Evolutionary conservation across 306 rosid species (phyloP), one percentile per base, ranked within the genome.

Genomic region (Fragaria vesca): DNA sequence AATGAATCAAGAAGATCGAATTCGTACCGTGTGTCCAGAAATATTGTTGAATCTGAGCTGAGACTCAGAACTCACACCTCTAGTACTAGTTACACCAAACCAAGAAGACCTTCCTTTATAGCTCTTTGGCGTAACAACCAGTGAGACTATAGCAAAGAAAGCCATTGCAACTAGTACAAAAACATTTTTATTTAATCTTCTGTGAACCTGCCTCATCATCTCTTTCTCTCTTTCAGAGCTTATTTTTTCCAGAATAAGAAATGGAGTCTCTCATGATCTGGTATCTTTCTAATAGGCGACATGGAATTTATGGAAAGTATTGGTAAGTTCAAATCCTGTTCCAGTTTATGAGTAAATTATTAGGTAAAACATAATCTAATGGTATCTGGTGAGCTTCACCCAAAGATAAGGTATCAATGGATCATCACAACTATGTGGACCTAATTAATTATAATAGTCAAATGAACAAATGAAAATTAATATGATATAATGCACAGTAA

Each of bases 121-220:
- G 17, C 26, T 38, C 43, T 74, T 74, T 16, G 54, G 69, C 48
- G 58, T 26, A 57, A 71, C 40, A 34, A 80, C 30, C 47, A 76
- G 69, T 43, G 46, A 58, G 6, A 80, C 36, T 46, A 68, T 17
- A 30, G 78, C 77, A 17, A 80, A 46, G 51, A 74, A 57, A 67
- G 66, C 79, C 79, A 74, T 24, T 2, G 75, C 55, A 46, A 80
- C 21, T 15, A 47, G 69, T 32, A 30, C 43, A 30, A 16, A 62
- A 46, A 12, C 65, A 45, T 69, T 58, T 74, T 18, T 50, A 17
- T 72, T 36, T 36, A 38, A 30, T 26, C 55, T 68, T 74, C 66
- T 58, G 20, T 38, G 12, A 43, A 71, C 15, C 65, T 79, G 51
- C 26, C 4, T 51, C 78, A 50, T 15, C 52, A 63, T 63, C 11